Evolutionary conservation across 306 rosid species (phyloP), one percentile per base, ranked within the genome.

Genomic region (Cicer yamashitae): DNA sequence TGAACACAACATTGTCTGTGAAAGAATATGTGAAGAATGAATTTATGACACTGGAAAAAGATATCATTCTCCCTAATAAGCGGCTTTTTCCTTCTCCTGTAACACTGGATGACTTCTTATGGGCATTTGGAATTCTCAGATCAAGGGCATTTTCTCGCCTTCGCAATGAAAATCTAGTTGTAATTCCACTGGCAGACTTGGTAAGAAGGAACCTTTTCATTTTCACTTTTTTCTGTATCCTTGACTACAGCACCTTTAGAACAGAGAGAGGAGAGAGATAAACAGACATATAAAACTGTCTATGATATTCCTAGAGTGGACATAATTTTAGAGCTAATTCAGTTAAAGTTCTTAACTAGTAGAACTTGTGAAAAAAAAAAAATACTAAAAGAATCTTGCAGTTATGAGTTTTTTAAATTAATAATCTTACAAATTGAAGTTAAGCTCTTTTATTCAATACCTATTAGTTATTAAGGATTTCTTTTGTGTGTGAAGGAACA

Each of bases 121-220:
- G 98, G 98, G 98, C 96, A 34, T 94, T 94, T 74, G 98, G 97
- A 37, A 90, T 94, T 47, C 96, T 94, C 63, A 88, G 98, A 86
- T 94, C 98, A 56, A 89, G 97, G 81, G 96, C 97, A 76, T 94
- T 94, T 76, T 91, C 96, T 6, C 91, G 97, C 77, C 91, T 94
- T 8, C 93, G 90, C 20, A 85, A 84, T 74, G 96, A 91, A 82
- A 94, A 90, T 75, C 87, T 94, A 62, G 98, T 91, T 77, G 58
- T 94, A 63, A 82, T 94, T 63, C 98, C 98, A 18, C 80, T 91
- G 6, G 97, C 89, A 40, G 98, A 94, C 83, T 86, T 94, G 81
- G 98, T 94, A 84, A 85, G 89, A 30, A 30, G 37, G 37, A 20
- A 61, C 77, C 39, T 79, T 78, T 81, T 59, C 54, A 3, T 73